A percentile compares a stretch with the other conserved stretches of the same genome.
These are phyloP conservation scores for Turnera subulata DNA, from an alignment of 345 rosid species.

Conservation along the genomic window DNA sequence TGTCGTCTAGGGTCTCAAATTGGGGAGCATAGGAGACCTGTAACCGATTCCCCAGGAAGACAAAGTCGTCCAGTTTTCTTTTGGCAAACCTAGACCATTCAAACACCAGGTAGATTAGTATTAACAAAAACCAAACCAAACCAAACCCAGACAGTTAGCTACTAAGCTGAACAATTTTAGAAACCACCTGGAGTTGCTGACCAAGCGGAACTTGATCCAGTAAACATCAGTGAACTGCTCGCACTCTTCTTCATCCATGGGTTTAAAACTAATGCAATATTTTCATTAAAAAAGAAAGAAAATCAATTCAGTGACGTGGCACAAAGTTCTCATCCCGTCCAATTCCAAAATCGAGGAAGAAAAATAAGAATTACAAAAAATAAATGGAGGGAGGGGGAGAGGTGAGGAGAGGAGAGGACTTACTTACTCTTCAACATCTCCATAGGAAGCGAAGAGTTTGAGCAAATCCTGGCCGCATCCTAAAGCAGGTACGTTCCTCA, in stretches of 20 bases:
- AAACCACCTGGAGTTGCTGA: conserved; percentile 68
- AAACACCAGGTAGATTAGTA: neutral
- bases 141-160: neutral
- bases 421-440: conserved; percentile 82
- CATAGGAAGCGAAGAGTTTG: conserved; percentile 64
- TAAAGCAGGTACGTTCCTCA: conserved; percentile 83
- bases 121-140: neutral
- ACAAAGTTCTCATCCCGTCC: too few species aligned
- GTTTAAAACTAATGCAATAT: conserved; percentile 43
- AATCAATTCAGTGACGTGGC: neutral
- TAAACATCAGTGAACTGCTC: conserved; percentile 74
- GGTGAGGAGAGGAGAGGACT: neutral
- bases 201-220: conserved; percentile 66
- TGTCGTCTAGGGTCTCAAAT: conserved; percentile 65
- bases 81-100: conserved; percentile 64
- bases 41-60: conserved; percentile 65
- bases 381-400: neutral
- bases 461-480: conserved; percentile 87
- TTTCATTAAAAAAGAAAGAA: neutral
- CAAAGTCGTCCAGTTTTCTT: conserved; percentile 77
- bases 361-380: too few species aligned
- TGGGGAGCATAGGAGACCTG: conserved; percentile 77
- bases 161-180: neutral
- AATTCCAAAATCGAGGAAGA: too few species aligned
- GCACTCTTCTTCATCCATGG: conserved; percentile 93